Evolutionary conservation across 2,329 filamentous ascomycete species (phyloP).

Genomic region (Alternaria panax): DNA sequence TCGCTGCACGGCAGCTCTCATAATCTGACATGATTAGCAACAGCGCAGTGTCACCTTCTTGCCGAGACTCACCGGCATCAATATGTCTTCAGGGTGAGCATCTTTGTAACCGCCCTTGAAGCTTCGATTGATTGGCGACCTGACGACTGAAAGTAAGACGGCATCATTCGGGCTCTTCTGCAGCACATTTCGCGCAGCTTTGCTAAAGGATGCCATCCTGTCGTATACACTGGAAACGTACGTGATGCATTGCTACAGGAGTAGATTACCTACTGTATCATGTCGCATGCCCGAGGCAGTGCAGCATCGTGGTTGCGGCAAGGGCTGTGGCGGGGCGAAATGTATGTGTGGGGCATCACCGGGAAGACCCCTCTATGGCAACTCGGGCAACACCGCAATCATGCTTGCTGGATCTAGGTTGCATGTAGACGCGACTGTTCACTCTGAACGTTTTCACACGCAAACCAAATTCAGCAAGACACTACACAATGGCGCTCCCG

Average conservation of each 20-base stretch:
- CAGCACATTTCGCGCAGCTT: constrained; percentile 65
- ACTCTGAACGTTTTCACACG: constrained; percentile 3
- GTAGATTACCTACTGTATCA: constrained; percentile 14
- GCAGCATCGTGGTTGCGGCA: constrained; percentile 27
- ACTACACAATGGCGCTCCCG: constrained; percentile 39
- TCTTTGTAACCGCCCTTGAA: constrained; percentile 95
- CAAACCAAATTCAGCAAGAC: constrained; percentile 1
- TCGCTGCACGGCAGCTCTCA: constrained; percentile 61
- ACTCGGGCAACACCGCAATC: constrained; percentile 22
- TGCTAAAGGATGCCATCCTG: constrained; percentile 42
- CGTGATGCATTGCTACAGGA: constrained; percentile 1
- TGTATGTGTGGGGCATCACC: constrained; percentile 39
- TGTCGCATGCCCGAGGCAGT: constrained; percentile 23
- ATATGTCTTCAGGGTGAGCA: constrained; percentile 82
- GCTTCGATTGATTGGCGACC: constrained; percentile 86
- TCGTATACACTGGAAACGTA: not conserved
- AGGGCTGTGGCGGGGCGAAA: constrained; percentile 40
- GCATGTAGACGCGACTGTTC: constrained; percentile 12
- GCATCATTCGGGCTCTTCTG: constrained; percentile 92
- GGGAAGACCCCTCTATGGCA: constrained; percentile 41
- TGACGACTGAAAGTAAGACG: constrained; percentile 88
- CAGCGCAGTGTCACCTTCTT: constrained; percentile 72
- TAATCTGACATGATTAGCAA: constrained; percentile 66
- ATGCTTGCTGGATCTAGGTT: constrained; percentile 12
- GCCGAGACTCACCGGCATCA: constrained; percentile 61